phyloP scores from a whole-genome alignment of 495 filamentous ascomycete species.

The Trichoderma virens region DNA sequence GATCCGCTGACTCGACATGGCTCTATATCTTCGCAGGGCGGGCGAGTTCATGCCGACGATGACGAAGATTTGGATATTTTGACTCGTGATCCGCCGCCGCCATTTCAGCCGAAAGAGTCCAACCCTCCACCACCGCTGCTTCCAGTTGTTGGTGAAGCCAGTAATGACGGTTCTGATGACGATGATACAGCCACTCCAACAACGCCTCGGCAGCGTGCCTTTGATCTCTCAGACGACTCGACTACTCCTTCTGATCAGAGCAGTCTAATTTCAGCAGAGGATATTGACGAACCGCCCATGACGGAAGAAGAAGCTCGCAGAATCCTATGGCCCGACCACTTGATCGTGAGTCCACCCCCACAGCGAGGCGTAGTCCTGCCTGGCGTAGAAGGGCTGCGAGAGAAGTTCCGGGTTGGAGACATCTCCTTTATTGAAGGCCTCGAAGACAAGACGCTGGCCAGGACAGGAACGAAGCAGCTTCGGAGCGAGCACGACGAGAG shows the following conservation, averaged over 20 bases:
- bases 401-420: constrained; percentile 11
- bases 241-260: not conserved
- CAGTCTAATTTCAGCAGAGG: not conserved
- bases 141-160: not conserved
- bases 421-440: constrained; percentile 4
- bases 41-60: not conserved
- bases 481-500: constrained; percentile 11
- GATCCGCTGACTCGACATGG: not conserved
- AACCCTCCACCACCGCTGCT: constrained; percentile 1
- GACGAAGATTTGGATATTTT: not conserved
- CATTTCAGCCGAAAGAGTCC: not conserved
- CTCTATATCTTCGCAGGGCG: not conserved
- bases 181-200: constrained; percentile 1
- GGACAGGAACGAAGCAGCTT: constrained; percentile 13
- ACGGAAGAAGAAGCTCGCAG: constrained; percentile 17
- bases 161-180: not conserved
- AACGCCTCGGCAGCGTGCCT: not conserved
- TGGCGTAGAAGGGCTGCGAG: constrained; percentile 5
- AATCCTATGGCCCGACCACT: constrained; percentile 15
- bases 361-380: not conserved
- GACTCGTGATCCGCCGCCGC: not conserved
- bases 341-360: not conserved
- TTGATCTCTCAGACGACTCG: not conserved
- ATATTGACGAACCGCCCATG: constrained; percentile 11
- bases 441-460: constrained; percentile 13